phyloP scores from a whole-genome alignment of 2,329 filamentous ascomycete species.

The Daldinia sp. region DNA sequence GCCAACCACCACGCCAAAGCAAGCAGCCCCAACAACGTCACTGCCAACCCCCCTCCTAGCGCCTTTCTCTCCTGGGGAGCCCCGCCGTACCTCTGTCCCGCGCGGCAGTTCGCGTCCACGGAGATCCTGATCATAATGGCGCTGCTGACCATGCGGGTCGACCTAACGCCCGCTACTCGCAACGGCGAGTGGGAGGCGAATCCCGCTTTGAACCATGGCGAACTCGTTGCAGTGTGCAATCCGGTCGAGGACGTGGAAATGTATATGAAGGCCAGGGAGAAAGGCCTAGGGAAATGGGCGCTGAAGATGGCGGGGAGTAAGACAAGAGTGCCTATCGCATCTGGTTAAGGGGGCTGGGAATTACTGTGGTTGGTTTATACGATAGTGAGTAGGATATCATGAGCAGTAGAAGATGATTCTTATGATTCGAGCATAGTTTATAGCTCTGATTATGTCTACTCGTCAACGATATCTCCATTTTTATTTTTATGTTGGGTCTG shows the following conservation, averaged over 20 bases:
- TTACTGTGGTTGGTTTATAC: not conserved
- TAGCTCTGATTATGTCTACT: not conserved
- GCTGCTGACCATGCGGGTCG: not conserved
- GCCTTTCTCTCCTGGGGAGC: not conserved
- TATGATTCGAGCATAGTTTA: not conserved
- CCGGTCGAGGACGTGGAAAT: not conserved
- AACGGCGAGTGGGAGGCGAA: not conserved
- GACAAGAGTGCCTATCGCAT: conserved; percentile 1
- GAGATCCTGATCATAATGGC: not conserved
- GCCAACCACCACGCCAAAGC: not conserved
- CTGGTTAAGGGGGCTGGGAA: not conserved
- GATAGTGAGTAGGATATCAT: not conserved
- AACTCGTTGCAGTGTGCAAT: not conserved
- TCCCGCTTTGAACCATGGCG: not conserved
- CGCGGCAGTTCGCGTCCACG: not conserved
- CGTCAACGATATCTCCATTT: not conserved
- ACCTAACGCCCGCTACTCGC: not conserved
- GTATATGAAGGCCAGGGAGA: not conserved
- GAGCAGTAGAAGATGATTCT: not conserved
- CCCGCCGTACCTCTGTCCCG: not conserved
- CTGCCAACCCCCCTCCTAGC: not conserved
- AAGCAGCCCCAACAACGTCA: not conserved
- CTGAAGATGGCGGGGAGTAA: not conserved
- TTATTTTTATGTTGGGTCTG: not conserved
- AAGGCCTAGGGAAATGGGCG: not conserved